A percentile compares a stretch with the other conserved stretches of the same genome.
phyloP scores from a whole-genome alignment of 2,329 filamentous ascomycete species.

The Cytospora piceae region DNA sequence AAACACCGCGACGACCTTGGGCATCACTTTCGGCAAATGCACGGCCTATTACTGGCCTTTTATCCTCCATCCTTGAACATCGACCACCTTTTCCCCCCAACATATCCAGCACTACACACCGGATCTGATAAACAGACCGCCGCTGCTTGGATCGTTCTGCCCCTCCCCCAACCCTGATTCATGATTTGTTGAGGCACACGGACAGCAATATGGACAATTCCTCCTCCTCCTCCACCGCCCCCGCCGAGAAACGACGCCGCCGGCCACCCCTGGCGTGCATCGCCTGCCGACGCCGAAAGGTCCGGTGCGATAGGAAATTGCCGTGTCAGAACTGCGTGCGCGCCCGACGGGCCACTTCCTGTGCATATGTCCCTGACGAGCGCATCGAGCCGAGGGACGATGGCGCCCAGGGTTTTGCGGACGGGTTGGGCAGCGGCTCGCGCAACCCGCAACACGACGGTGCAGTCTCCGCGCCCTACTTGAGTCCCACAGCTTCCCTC shows the following conservation, averaged over 20 bases:
- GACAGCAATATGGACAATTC: not conserved
- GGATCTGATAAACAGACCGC: not conserved
- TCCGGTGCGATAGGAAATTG: conserved; percentile 46
- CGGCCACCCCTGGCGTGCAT: conserved; percentile 39
- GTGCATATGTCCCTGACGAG: conserved; percentile 40
- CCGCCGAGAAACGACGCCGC: conserved; percentile 31
- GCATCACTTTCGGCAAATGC: not conserved
- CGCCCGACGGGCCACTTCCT: conserved; percentile 40
- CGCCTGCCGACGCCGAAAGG: conserved; percentile 48
- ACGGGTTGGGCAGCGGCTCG: conserved; percentile 4
- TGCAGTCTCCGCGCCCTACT: conserved; percentile 14
- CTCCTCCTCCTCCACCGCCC: not conserved
- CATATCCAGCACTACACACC: not conserved
- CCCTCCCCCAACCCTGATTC: not conserved
- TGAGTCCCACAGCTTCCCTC: conserved; percentile 2
- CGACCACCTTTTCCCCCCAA: not conserved
- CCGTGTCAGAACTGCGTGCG: conserved; percentile 49
- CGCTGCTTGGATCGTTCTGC: not conserved
- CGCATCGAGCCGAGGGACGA: conserved; percentile 22
- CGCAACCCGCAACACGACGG: conserved; percentile 13
- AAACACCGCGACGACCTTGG: not conserved
- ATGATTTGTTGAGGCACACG: not conserved
- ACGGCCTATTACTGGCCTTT: not conserved
- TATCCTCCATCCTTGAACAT: not conserved
- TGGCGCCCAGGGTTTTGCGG: conserved; percentile 2